Percentiles rank a stretch among this genome's conserved stretches.
phyloP scores from a whole-genome alignment of 2,329 filamentous ascomycete species.

The Colletotrichum siamense region DNA sequence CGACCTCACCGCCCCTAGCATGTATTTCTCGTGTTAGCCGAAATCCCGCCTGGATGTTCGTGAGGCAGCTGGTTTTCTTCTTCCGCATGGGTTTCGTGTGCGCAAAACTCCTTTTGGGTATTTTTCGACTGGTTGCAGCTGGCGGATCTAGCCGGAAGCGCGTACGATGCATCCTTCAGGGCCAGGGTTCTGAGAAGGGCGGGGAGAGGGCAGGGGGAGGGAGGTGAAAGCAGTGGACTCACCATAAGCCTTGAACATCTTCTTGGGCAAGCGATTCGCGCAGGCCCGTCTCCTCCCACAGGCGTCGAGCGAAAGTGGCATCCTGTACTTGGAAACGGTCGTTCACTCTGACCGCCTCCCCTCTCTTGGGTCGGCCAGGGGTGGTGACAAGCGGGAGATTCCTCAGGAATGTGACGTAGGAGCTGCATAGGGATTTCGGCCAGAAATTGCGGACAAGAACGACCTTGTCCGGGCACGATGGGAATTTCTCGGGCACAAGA shows the following conservation, averaged over 20 bases:
- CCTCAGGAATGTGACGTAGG: slow-evolving; percentile 75
- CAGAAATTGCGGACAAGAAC: slow-evolving; percentile 77
- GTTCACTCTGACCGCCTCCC: slow-evolving; percentile 84
- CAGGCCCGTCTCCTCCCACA: slow-evolving; percentile 82
- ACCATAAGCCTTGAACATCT: slow-evolving; percentile 50
- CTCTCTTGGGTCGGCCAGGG: slow-evolving; percentile 77
- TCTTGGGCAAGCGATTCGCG: slow-evolving; percentile 60
- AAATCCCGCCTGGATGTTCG: background rate
- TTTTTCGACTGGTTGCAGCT: background rate
- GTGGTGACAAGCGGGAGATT: slow-evolving; percentile 78
- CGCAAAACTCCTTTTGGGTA: background rate
- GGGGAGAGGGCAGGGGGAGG: background rate
- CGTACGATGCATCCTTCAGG: background rate
- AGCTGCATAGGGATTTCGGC: slow-evolving; percentile 75
- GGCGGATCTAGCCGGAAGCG: slow-evolving; percentile 16
- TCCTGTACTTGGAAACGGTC: slow-evolving; percentile 88
- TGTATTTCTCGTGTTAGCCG: background rate
- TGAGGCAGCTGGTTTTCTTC: background rate
- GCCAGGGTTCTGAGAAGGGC: background rate
- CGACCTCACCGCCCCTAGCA: slow-evolving; percentile 78
- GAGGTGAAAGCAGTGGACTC: slow-evolving; percentile 27
- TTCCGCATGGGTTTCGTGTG: slow-evolving; percentile 1
- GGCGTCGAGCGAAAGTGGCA: slow-evolving; percentile 69
- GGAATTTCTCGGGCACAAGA: slow-evolving; percentile 63
- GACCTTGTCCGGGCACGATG: slow-evolving; percentile 65